Evolutionary conservation across 2,329 filamentous ascomycete genomes (phyloP).

Genomic region (Huntiella decipiens): DNA sequence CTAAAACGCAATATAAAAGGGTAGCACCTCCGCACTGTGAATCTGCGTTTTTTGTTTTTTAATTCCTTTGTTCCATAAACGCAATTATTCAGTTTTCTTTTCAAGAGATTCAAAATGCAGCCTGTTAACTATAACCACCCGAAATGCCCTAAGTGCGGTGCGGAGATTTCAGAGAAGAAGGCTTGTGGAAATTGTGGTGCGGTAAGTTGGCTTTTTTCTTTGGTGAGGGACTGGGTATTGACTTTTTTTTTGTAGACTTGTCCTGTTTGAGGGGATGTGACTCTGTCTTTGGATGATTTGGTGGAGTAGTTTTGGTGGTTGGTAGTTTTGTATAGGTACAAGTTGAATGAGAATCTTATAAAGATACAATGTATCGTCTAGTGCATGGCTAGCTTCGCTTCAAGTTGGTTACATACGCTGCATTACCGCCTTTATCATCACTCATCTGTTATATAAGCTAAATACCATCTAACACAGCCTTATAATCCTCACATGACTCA

Average conservation of each 20-base stretch:
- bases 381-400: no score
- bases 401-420: no score
- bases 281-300: background rate
- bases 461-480: no score
- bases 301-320: background rate
- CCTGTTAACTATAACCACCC: slow-evolving; percentile 21
- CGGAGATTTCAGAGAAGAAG: slow-evolving; percentile 28
- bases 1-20: no score
- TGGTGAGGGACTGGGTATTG: background rate
- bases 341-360: no score
- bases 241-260: background rate
- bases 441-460: no score
- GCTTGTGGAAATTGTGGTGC: slow-evolving; percentile 36
- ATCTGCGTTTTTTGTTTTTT: background rate
- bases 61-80: background rate
- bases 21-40: no score
- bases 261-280: slow-evolving; percentile 1
- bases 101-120: slow-evolving; percentile 12
- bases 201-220: slow-evolving; percentile 22
- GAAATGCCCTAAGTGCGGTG: slow-evolving; percentile 38
- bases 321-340: background rate
- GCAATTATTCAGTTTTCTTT: background rate
- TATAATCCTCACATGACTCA: no score
- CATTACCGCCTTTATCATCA: no score
- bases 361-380: no score